Evolutionary conservation across 2,329 filamentous ascomycete species (phyloP).

Genomic region (Leptodontidium sp.): DNA sequence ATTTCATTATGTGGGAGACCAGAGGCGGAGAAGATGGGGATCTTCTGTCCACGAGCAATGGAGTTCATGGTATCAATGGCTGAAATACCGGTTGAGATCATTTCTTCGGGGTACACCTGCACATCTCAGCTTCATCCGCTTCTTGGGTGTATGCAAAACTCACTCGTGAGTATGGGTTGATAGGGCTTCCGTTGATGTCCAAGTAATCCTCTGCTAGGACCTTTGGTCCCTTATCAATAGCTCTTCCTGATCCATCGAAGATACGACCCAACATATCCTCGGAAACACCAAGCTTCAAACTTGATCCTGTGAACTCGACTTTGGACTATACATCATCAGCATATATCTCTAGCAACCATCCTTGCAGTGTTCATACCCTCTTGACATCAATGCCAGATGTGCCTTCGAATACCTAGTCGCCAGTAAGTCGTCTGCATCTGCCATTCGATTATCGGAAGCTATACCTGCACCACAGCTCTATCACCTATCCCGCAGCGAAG

Average conservation of each 20-base stretch:
- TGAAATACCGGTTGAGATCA: constrained; percentile 99
- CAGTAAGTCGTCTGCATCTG: constrained; percentile 39
- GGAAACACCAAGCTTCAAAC: constrained; percentile 97
- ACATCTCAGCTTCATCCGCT: constrained; percentile 9
- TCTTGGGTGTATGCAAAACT: constrained; percentile 43
- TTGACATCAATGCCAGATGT: constrained; percentile 98
- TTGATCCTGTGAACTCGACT: constrained; percentile 97
- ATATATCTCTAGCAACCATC: background rate
- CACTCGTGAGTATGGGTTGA: constrained; percentile 97
- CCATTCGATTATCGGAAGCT: constrained; percentile 30
- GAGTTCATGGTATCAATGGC: constrained; percentile 99
- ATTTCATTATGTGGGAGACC: constrained; percentile 99
- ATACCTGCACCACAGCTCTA: constrained; percentile 93
- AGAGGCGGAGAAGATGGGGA: constrained; percentile 97
- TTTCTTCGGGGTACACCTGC: constrained; percentile 98
- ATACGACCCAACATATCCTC: constrained; percentile 99
- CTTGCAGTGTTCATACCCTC: constrained; percentile 67
- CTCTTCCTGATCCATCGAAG: constrained; percentile 96
- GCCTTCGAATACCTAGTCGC: constrained; percentile 88
- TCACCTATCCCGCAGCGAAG: constrained; percentile 65
- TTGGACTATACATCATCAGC: constrained; percentile 70
- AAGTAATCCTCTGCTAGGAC: constrained; percentile 97
- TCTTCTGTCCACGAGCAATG: constrained; percentile 98
- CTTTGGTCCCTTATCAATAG: constrained; percentile 99
- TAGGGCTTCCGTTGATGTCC: constrained; percentile 98